Percentiles rank a stretch among this genome's conserved stretches.
Conservation (phyloP, 1,139 yeast species). For the Groenewaldozyma sp. region DNA sequence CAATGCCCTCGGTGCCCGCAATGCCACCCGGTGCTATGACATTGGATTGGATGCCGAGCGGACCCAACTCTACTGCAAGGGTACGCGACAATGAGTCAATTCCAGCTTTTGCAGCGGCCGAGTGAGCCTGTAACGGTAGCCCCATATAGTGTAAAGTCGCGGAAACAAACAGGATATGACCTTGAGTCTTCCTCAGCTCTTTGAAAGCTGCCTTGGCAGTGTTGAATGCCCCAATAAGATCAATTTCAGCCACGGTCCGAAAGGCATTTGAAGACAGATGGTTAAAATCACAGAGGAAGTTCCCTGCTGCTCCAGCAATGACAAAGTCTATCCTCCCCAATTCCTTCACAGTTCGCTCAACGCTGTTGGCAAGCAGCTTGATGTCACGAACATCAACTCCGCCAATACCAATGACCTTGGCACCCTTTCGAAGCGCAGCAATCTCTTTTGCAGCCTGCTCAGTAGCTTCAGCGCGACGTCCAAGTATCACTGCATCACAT, state of each 20-base stretch:
- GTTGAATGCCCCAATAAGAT: constrained; percentile 75
- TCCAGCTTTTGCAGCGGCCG: constrained; percentile 91
- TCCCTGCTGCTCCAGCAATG: constrained; percentile 95
- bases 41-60: constrained; percentile 71
- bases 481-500: constrained; percentile 77
- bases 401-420: constrained; percentile 59
- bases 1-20: constrained; percentile 71
- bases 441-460: constrained; percentile 60
- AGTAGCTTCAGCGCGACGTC: constrained; percentile 62
- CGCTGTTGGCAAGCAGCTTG: constrained; percentile 50
- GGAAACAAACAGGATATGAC: constrained; percentile 63
- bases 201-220: constrained; percentile 73
- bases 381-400: constrained; percentile 70
- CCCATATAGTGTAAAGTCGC: constrained; percentile 87
- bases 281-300: constrained; percentile 72
- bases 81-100: constrained; percentile 78
- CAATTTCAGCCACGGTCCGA: constrained; percentile 76
- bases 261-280: constrained; percentile 77
- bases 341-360: constrained; percentile 47
- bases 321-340: constrained; percentile 75
- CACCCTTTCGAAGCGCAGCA: constrained; percentile 42
- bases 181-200: constrained; percentile 55
- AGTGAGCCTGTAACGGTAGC: constrained; percentile 77
- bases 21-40: constrained; percentile 86
- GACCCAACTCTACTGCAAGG: constrained; percentile 82